These are phyloP conservation scores for Heimioporus sp. DNA, from an alignment of 768 basidiomycete genomes.

Conservation along the genomic window DNA sequence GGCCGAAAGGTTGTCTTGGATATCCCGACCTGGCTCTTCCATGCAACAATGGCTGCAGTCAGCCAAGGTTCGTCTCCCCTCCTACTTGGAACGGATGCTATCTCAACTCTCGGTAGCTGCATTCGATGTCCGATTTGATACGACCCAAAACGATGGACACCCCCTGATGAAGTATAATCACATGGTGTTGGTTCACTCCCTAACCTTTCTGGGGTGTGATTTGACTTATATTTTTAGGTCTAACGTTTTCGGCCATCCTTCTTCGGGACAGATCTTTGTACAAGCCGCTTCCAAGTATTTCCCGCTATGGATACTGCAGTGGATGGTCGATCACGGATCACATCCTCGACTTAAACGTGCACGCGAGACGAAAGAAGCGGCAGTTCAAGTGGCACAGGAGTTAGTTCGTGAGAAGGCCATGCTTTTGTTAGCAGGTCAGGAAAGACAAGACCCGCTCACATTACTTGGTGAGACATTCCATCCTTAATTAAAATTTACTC, in stretches of 20 bases:
- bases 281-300: slow-evolving; percentile 1
- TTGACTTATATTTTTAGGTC: not conserved
- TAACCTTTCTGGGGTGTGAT: not conserved
- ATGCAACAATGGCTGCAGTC: slow-evolving; percentile 49
- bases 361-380: slow-evolving; percentile 1
- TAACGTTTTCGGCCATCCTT: slow-evolving; percentile 19
- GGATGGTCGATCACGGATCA: slow-evolving; percentile 29
- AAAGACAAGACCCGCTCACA: no score
- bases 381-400: not conserved
- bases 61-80: slow-evolving; percentile 39
- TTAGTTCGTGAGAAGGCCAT: slow-evolving; percentile 7
- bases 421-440: slow-evolving; percentile 1
- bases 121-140: slow-evolving; percentile 46
- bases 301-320: slow-evolving; percentile 25
- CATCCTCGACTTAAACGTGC: slow-evolving; percentile 12
- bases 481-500: not conserved
- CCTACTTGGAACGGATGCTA: not conserved
- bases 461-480: no score
- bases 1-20: slow-evolving; percentile 20
- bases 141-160: slow-evolving; percentile 7
- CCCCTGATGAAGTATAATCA: slow-evolving; percentile 14
- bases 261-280: slow-evolving; percentile 12
- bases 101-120: slow-evolving; percentile 34
- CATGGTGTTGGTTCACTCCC: slow-evolving; percentile 7
- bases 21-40: slow-evolving; percentile 33